Conservation (phyloP, 306 rosid genomes). For the Cucumis melo region DNA sequence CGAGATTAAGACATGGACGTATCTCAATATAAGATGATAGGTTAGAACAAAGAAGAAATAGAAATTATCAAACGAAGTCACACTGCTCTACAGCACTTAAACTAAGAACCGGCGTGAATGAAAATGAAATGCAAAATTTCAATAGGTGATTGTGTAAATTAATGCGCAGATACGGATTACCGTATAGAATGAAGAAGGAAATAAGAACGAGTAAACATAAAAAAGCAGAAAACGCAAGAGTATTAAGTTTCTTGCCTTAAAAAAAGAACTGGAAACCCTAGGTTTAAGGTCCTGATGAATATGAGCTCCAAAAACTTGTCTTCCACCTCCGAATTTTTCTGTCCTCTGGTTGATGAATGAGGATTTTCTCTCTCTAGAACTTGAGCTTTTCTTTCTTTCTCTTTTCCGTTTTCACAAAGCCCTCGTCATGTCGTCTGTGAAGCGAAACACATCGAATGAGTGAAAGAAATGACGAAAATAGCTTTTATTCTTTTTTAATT, state of each 20-base stretch:
- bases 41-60: not conserved
- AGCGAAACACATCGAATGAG: too few relatives aligned
- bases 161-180: not conserved
- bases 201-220: not conserved
- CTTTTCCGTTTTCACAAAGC: too few relatives aligned
- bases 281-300: slow-evolving; percentile 10
- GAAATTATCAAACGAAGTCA: not conserved
- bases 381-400: not conserved
- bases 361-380: slow-evolving; percentile 14
- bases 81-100: too few relatives aligned
- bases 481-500: too few relatives aligned
- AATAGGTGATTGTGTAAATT: not conserved
- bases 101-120: not conserved
- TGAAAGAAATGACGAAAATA: too few relatives aligned
- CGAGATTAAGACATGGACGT: not conserved
- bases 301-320: not conserved
- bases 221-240: not conserved
- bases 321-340: not conserved
- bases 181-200: not conserved
- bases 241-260: slow-evolving; percentile 12
- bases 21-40: not conserved
- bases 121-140: not conserved
- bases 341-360: not conserved
- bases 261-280: slow-evolving; percentile 45
- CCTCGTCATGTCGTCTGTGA: too few relatives aligned